Evolutionary conservation across 2,329 filamentous ascomycete species (phyloP), one percentile per base, ranked within the genome.

Genomic region (Cordyceps militaris): DNA sequence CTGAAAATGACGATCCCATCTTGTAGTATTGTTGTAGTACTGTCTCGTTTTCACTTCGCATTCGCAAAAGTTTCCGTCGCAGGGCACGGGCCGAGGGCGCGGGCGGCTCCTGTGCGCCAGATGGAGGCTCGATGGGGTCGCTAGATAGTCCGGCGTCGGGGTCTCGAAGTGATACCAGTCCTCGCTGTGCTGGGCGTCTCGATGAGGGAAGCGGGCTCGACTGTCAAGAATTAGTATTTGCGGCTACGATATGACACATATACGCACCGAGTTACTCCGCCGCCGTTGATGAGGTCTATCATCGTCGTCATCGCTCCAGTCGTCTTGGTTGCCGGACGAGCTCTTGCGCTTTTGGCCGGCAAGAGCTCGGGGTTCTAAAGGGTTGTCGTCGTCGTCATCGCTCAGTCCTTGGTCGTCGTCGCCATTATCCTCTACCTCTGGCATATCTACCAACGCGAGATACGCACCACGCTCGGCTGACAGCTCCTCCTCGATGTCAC

Each of bases 401-500:
- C 77, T 81, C 23, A 79, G 78, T 4, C 81, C 84, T 49, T 83
- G 76, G 54, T 83, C 79, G 26, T 87, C 82, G 11, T 83, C 85
- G 28, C 86, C 82, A 24, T 92, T 88, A 32, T 94, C 89, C 40
- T 90, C 90, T 49, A 96, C 75, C 48, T 95, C 89, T 1, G 92
- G 93, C 91, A 99, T 97, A 61, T 91, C 87, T 47, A 90, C 78
- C 53, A 97, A 75, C n/a, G 87, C 87, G 62, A 89, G 82, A 67
- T 95, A 97, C 40, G 94, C 92, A 59, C 90, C 85, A 64, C 84
- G 82, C 72, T 97, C 91, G 1, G 76, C 75, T 13, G 72, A 73
- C 34, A 99, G 75, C 34, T 92, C 89, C 63, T 93, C 88, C 63
- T 93, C 88, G 52, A 99, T 92, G 70, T 99, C 94, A 1, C 93